phyloP scores from a whole-genome alignment of 306 rosid genomes.

The Acacia crassicarpa region DNA sequence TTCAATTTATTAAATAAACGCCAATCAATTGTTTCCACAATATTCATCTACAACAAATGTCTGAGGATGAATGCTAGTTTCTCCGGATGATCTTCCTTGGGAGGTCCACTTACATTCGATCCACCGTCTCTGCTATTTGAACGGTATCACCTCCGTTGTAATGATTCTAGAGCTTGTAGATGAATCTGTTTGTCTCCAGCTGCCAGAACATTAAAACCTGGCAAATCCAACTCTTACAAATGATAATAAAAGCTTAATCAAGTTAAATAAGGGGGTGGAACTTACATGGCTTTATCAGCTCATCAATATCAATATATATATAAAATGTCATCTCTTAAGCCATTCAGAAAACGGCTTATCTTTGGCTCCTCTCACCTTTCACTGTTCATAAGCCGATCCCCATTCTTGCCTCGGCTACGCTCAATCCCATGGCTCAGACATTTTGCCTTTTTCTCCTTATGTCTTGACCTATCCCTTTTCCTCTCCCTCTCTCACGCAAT shows the following conservation, averaged over 20 bases:
- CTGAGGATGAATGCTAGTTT: background rate
- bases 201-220: slow-evolving; percentile 87
- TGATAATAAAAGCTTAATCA: slow-evolving; percentile 1
- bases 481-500: too few species aligned
- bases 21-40: background rate
- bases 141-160: slow-evolving; percentile 57
- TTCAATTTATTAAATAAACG: slow-evolving; percentile 26
- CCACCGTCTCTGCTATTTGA: slow-evolving; percentile 6
- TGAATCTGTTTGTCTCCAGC: slow-evolving; percentile 87
- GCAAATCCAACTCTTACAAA: slow-evolving; percentile 16
- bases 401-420: too few species aligned
- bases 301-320: background rate
- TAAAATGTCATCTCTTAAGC: too few species aligned
- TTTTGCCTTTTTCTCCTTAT: too few species aligned
- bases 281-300: background rate
- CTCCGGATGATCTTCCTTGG: background rate
- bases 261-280: background rate
- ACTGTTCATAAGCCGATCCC: too few species aligned
- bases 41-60: background rate
- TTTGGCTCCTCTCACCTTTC: too few species aligned
- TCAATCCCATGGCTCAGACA: too few species aligned
- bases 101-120: background rate
- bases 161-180: slow-evolving; percentile 65
- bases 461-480: too few species aligned
- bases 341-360: too few species aligned